phyloP scores from a whole-genome alignment of 1,284 basidiomycete species.

The Rhodotorula sp. region DNA sequence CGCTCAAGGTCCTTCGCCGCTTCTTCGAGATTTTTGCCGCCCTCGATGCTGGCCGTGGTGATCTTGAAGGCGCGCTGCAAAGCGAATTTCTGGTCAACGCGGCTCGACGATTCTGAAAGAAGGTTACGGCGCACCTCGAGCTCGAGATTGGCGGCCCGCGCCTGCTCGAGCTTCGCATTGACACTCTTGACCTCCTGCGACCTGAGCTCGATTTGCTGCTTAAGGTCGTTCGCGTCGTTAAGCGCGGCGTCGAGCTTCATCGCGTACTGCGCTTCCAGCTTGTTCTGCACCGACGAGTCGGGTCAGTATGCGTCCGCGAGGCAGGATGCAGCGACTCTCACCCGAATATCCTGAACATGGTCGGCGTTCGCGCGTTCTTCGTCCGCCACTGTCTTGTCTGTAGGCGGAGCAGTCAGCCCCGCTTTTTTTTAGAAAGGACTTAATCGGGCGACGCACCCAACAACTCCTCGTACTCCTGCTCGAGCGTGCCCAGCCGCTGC shows the following conservation, averaged over 20 bases:
- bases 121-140: slow-evolving; percentile 67
- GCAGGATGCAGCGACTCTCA: slow-evolving; percentile 49
- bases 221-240: slow-evolving; percentile 82
- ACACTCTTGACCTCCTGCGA: slow-evolving; percentile 79
- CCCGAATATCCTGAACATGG: slow-evolving; percentile 88
- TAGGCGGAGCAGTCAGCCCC: no score
- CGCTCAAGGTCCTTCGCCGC: slow-evolving; percentile 96
- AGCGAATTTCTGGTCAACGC: neutral
- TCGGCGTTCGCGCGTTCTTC: slow-evolving; percentile 47
- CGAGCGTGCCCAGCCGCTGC: slow-evolving; percentile 71
- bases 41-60: slow-evolving; percentile 92
- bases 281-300: slow-evolving; percentile 58
- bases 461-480: slow-evolving; percentile 93
- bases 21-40: slow-evolving; percentile 92
- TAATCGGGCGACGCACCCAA: slow-evolving; percentile 60
- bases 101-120: no score
- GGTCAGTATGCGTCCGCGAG: neutral
- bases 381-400: slow-evolving; percentile 48
- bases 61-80: slow-evolving; percentile 87
- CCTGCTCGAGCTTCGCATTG: slow-evolving; percentile 81
- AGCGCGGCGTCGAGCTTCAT: slow-evolving; percentile 86
- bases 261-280: slow-evolving; percentile 90
- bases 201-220: slow-evolving; percentile 85
- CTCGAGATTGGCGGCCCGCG: slow-evolving; percentile 96
- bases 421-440: neutral